Evolutionary conservation across 768 basidiomycete genomes (phyloP).

Genomic region (Leccinum imitatum): DNA sequence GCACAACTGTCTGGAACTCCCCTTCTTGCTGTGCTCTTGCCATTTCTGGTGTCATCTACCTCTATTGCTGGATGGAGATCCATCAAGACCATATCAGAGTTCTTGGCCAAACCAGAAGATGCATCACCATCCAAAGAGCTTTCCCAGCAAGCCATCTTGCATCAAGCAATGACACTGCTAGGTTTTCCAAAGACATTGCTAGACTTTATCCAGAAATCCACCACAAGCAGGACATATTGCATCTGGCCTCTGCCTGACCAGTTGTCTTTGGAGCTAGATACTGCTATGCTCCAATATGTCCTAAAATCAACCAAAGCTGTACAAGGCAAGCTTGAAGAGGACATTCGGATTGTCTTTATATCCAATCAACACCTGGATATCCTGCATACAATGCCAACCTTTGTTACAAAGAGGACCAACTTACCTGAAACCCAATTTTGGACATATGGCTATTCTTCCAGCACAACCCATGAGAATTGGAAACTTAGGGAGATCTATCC

Average conservation of each 20-base stretch:
- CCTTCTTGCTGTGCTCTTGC: constrained; percentile 29
- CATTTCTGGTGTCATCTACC: constrained; percentile 22
- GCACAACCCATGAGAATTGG: constrained; percentile 52
- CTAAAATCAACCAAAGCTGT: constrained; percentile 45
- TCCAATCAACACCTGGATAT: constrained; percentile 56
- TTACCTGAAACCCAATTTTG: constrained; percentile 55
- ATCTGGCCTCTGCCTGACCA: constrained; percentile 44
- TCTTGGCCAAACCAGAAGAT: constrained; percentile 1
- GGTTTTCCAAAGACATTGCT: constrained; percentile 49
- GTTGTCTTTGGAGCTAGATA: constrained; percentile 41
- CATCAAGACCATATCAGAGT: constrained; percentile 11
- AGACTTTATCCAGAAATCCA: constrained; percentile 42
- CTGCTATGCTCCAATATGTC: constrained; percentile 40
- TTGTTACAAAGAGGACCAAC: constrained; percentile 48
- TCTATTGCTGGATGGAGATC: constrained; percentile 19
- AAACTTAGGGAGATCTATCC: constrained; percentile 68
- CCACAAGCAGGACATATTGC: constrained; percentile 41
- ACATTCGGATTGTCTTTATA: constrained; percentile 58
- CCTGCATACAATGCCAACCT: constrained; percentile 47
- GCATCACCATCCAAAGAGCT: not conserved
- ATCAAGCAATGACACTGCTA: constrained; percentile 35
- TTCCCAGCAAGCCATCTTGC: constrained; percentile 15
- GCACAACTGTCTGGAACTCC: constrained; percentile 14
- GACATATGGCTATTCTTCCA: constrained; percentile 65
- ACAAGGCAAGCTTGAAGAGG: constrained; percentile 37